Percentiles rank a stretch among this genome's conserved stretches.
These are phyloP conservation scores for Myxozyma kluyveri DNA, from an alignment of 805 yeast species.

Conservation along the genomic window DNA sequence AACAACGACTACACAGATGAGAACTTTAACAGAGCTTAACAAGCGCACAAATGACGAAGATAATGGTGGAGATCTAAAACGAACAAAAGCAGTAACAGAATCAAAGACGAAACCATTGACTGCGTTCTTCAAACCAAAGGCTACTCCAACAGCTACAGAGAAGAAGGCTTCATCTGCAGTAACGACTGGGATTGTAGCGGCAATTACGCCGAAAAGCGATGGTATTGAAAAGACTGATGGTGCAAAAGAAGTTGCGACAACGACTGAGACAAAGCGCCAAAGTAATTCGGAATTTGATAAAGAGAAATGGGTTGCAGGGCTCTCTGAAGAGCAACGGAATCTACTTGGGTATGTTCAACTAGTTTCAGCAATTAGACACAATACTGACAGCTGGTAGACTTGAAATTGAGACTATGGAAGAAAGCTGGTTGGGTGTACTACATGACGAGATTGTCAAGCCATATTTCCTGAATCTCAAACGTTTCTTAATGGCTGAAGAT, in stretches of 20 bases:
- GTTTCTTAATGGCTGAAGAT: constrained; percentile 52
- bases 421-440: constrained; percentile 72
- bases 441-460: constrained; percentile 76
- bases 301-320: constrained; percentile 48
- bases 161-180: background rate
- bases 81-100: no score
- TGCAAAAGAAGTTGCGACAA: background rate
- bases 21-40: no score
- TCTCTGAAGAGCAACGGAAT: constrained; percentile 48
- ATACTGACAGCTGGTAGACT: constrained; percentile 39
- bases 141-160: no score
- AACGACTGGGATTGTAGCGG: no score
- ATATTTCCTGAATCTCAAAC: constrained; percentile 72
- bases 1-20: no score
- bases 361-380: constrained; percentile 18
- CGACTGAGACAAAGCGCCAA: background rate
- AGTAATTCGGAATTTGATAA: constrained; percentile 45
- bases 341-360: constrained; percentile 45
- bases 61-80: no score
- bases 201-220: background rate
- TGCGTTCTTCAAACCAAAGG: constrained; percentile 11
- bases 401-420: constrained; percentile 70
- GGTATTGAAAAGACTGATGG: background rate
- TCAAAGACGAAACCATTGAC: constrained; percentile 21
- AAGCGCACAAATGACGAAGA: no score